Base-by-base conservation (phyloP, 495 filamentous ascomycete species). In the Terfezia claveryi region DNA sequence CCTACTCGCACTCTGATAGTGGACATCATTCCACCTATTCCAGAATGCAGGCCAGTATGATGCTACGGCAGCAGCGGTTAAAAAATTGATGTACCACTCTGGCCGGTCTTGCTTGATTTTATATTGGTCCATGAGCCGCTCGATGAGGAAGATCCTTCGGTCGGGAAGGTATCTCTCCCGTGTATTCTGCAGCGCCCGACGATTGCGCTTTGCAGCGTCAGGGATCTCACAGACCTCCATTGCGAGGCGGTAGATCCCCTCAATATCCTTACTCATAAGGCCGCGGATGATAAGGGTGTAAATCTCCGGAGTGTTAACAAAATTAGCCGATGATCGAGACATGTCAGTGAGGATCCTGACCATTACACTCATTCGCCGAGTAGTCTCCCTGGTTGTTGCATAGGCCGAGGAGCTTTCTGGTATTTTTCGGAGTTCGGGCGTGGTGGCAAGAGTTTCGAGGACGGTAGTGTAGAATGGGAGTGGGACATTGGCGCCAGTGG, bases 21-120 rank as follows among this genome's bases (percentile, higher is more conserved):
- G 68, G 23, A 77, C 66, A 50, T 72, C 70, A 53, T 73, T 71
- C 78, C 80, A 87, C 38, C 73, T 59, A 10, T 74, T 69, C 80
- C 76, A 82, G 57, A 86, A 78, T 4, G 65, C 65, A 11, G 70
- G 62, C 71, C 77, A 82, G 53, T 76, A 62, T 2, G 66, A 61
- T 36, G 58, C 57, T 61, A 54, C 60, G 20, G 63, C 67, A 60
- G 69, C 71, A 37, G 70, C 56, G 0, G 66, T 58, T 55, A 80
- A 63, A 9, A 81, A 72, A 38, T 70, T 67, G 32, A 71, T 62
- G 23, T 76, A 68, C 14, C 17, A 2, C 71, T 66, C 11, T 74
- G 60, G 11, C 72, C 69, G 8, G 71, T 64, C 32, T 75, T 69
- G 54, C 73, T 75, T n/a, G 69, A 65, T 11, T 56, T 41, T 8